Evolutionary conservation across 192 early-diverging fungal genomes (phyloP), one percentile per base, ranked within the genome.

Genomic region (Backusella australiensis): DNA sequence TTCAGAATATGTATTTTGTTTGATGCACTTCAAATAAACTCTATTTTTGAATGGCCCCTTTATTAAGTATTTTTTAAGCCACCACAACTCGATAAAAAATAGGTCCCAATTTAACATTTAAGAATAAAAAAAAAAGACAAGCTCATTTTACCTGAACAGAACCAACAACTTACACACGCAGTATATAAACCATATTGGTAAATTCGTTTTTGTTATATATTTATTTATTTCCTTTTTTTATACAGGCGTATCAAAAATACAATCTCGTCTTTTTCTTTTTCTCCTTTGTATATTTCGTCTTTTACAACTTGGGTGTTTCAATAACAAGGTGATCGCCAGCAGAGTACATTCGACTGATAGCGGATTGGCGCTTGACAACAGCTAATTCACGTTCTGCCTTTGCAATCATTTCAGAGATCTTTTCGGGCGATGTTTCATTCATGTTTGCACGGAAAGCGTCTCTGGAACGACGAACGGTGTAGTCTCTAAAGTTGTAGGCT

Each of bases 401-500:
- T 19, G 72, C 71, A 76, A 93, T 82, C 36, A 92, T 76, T 26
- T 75, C 71, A 68, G 78, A 59, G 70, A 94, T 88, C 39, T 78
- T 86, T 6, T 59, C 81, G 4, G 91, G 86, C 74, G 92, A 86
- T 34, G 89, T 84, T 73, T 85, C 85, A 29, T 69, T 78, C 74
- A 82, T 82, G 72, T 89, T 75, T n/a, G 83, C 82, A 56, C 88
- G 89, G 88, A 96, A 97, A 34, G 90, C 89, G 85, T 97, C 95
- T 69, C 86, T 85, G 23, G 93, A 86, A 38, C 94, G 88, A 49
- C 95, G 92, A 73, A 91, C 82, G 71, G 94, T 92, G 82, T 96
- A 97, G 78, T 92, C 87, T 68, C 92, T 89, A 83, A 95, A 97
- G 89, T 96, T 96, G 91, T 97, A 95, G 77, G 88, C 86, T 35